Evolutionary conservation across 495 filamentous ascomycete genomes (phyloP).

Genomic region (Aspergillus campestris): DNA sequence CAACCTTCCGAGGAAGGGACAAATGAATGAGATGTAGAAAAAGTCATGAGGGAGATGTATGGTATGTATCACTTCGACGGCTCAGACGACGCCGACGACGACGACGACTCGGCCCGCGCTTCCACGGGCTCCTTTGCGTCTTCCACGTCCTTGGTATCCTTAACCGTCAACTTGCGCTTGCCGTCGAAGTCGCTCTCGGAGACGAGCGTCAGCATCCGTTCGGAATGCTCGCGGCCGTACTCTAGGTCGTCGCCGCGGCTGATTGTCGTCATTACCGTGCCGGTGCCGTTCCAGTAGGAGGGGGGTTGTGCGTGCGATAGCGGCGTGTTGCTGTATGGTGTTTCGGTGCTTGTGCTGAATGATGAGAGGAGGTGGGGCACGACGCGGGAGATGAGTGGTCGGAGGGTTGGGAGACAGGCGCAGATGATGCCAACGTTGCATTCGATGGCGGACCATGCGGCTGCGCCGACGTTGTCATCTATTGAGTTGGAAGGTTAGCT

Average conservation of each 20-base stretch:
- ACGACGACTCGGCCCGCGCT: background rate
- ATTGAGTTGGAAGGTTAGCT: conserved; percentile 1
- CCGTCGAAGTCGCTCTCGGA: conserved; percentile 10
- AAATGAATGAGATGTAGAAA: background rate
- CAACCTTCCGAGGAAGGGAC: background rate
- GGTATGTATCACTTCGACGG: background rate
- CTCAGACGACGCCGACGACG: conserved; percentile 1
- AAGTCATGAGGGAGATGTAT: background rate
- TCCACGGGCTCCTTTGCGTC: conserved; percentile 2
- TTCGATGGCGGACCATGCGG: conserved; percentile 80
- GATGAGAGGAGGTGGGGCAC: conserved; percentile 26
- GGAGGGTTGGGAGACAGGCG: conserved; percentile 79
- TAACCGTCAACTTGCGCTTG: conserved; percentile 7
- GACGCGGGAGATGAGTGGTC: conserved; percentile 56
- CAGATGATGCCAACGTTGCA: conserved; percentile 84
- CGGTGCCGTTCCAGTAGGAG: conserved; percentile 25
- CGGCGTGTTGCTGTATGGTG: conserved; percentile 7
- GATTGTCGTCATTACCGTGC: conserved; percentile 22
- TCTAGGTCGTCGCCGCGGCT: conserved; percentile 27
- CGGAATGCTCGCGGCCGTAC: conserved; percentile 19
- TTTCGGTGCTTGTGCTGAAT: conserved; percentile 13
- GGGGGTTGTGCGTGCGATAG: conserved; percentile 12
- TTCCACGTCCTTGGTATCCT: background rate
- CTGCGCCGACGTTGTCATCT: conserved; percentile 50
- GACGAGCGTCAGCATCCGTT: conserved; percentile 17